Evolutionary conservation across 371 early-diverging fungal genomes (phyloP).

Genomic region (Mucor irregularis): DNA sequence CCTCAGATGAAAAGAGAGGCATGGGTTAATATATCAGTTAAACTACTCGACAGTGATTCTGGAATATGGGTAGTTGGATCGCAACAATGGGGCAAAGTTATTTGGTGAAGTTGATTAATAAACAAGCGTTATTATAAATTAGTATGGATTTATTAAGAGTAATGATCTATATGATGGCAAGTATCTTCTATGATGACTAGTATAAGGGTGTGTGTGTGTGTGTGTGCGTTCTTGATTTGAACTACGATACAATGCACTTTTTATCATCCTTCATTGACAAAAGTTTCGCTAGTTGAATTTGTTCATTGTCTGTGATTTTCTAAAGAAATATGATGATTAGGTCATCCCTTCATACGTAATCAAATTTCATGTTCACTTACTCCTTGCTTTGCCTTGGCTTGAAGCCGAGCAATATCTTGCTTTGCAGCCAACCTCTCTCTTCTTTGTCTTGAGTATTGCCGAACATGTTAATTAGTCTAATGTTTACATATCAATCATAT

Average conservation of each 20-base stretch:
- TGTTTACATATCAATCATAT: neutral
- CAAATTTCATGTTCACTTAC: too few relatives aligned
- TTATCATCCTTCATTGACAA: conserved; percentile 19
- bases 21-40: conserved; percentile 37
- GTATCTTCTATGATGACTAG: too few relatives aligned
- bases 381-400: conserved; percentile 31
- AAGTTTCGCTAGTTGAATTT: conserved; percentile 38
- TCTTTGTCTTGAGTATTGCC: conserved; percentile 10
- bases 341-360: neutral
- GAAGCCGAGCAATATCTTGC: conserved; percentile 32
- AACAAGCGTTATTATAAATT: too few relatives aligned
- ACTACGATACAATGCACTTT: conserved; percentile 23
- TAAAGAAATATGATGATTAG: neutral
- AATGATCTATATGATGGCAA: too few relatives aligned
- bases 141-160: too few relatives aligned
- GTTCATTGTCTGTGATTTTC: conserved; percentile 38
- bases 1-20: conserved; percentile 15
- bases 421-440: conserved; percentile 12
- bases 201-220: too few relatives aligned
- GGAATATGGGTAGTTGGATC: conserved; percentile 31
- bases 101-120: too few relatives aligned
- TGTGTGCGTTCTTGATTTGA: too few relatives aligned
- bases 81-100: conserved; percentile 23
- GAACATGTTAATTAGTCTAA: neutral
- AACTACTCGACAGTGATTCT: conserved; percentile 22